A percentile compares a stretch with the other conserved stretches of the same genome.
Evolutionary conservation across 768 basidiomycete genomes (phyloP).

Genomic region (Kwoniella mangroviensis): DNA sequence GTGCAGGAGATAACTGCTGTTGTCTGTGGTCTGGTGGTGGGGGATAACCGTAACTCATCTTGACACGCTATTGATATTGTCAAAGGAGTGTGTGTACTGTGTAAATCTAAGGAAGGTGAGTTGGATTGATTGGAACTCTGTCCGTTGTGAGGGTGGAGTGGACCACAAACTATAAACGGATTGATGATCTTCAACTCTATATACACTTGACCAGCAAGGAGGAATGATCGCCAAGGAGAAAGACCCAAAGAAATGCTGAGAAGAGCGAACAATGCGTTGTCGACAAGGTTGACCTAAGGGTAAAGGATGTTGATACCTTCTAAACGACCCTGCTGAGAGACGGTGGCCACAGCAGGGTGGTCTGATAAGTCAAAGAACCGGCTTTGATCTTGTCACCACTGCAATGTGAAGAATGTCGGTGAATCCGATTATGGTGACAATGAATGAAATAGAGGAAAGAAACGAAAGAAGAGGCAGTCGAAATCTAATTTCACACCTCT

Average conservation of each 20-base stretch:
- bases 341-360: neutral
- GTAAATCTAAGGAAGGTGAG: neutral
- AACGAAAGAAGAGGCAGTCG: neutral
- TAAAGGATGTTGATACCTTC: neutral
- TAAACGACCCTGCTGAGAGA: neutral
- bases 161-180: neutral
- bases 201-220: neutral
- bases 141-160: neutral
- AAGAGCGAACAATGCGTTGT: slow-evolving; percentile 8
- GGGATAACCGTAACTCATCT: slow-evolving; percentile 15
- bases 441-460: neutral
- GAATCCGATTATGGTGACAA: neutral
- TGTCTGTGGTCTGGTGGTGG: slow-evolving; percentile 1
- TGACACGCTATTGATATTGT: neutral
- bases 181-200: neutral
- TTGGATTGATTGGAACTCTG: neutral
- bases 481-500: neutral
- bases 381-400: neutral
- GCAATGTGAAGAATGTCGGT: neutral
- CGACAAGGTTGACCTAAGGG: neutral
- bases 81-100: slow-evolving; percentile 6
- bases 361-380: neutral
- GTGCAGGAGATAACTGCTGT: slow-evolving; percentile 4
- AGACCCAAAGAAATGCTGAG: neutral
- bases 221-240: slow-evolving; percentile 3